Conservation (phyloP, 495 filamentous ascomycete species). For the Pyrenula aspistea region DNA sequence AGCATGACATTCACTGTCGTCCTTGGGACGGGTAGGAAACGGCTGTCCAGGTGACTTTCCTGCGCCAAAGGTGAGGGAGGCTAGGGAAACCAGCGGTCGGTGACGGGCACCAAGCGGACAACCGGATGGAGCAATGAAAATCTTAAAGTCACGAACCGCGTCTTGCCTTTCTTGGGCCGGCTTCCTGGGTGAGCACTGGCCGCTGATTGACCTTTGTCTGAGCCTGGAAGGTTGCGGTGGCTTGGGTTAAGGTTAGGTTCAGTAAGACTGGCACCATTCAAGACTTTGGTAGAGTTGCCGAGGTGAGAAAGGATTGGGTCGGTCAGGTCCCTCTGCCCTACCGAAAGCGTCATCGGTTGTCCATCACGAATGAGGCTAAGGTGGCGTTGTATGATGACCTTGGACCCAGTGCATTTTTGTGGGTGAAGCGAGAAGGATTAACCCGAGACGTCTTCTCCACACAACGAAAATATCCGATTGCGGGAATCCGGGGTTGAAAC, state of each 20-base stretch:
- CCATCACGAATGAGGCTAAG: not conserved
- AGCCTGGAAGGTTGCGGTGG: not conserved
- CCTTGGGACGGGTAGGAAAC: too few relatives aligned
- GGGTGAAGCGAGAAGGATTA: not conserved
- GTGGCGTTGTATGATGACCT: not conserved
- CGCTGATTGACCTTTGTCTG: not conserved
- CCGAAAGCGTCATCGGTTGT: not conserved
- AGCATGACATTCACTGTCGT: not conserved
- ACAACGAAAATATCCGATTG: not conserved
- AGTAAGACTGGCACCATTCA: not conserved
- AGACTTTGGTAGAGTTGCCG: not conserved
- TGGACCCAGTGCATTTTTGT: too few relatives aligned
- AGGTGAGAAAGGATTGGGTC: not conserved
- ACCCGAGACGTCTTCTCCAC: not conserved
- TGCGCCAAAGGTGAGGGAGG: not conserved
- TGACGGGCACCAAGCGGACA: not conserved
- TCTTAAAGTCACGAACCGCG: too few relatives aligned
- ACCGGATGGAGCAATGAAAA: not conserved
- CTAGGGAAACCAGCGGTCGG: not conserved
- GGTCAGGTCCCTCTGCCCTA: not conserved
- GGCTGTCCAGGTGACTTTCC: too few relatives aligned
- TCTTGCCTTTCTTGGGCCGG: too few relatives aligned
- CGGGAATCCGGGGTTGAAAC: not conserved
- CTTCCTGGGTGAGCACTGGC: too few relatives aligned
- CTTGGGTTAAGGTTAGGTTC: not conserved